A percentile compares a stretch with the other conserved stretches of the same genome.
Evolutionary conservation across 176 grass and related monocot species (phyloP).

Genomic region (Coix lacrymajobi): DNA sequence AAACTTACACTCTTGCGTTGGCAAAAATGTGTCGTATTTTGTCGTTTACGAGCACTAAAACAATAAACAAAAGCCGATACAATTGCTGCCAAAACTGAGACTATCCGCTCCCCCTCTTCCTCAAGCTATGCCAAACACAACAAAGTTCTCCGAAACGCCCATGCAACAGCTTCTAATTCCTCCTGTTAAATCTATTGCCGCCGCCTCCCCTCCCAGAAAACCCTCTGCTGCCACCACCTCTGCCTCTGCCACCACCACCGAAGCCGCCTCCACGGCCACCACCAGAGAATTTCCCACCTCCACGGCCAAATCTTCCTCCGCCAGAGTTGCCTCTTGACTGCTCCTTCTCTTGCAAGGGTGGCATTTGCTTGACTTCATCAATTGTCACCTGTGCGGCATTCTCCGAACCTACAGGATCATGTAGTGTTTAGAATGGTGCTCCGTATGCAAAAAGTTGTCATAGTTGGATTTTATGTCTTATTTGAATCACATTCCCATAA

Average conservation of each 20-base stretch:
- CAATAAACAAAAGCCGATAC: conserved; percentile 45
- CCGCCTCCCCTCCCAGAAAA: conserved; percentile 53
- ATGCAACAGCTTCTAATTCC: conserved; percentile 28
- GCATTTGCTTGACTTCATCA: conserved; percentile 65
- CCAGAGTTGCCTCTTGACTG: conserved; percentile 38
- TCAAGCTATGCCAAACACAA: conserved; percentile 22
- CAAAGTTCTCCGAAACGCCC: not conserved
- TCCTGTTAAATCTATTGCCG: conserved; percentile 61
- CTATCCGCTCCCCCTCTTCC: not conserved
- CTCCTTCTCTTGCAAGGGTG: conserved; percentile 79
- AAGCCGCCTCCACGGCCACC: conserved; percentile 39
- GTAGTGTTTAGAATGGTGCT: not conserved
- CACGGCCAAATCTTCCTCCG: conserved; percentile 42
- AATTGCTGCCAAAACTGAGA: conserved; percentile 32
- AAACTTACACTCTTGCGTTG: not conserved
- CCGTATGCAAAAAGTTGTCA: not conserved
- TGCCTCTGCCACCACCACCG: conserved; percentile 33
- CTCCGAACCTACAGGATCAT: conserved; percentile 37
- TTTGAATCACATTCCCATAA: not conserved
- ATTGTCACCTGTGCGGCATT: conserved; percentile 61
- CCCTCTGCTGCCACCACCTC: conserved; percentile 36
- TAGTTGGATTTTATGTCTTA: not conserved
- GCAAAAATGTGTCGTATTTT: conserved; percentile 36
- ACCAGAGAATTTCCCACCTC: conserved; percentile 35
- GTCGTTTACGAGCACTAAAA: not conserved